Evolutionary conservation across 163 green algal species (phyloP).

Genomic region (Picocystis sp.): DNA sequence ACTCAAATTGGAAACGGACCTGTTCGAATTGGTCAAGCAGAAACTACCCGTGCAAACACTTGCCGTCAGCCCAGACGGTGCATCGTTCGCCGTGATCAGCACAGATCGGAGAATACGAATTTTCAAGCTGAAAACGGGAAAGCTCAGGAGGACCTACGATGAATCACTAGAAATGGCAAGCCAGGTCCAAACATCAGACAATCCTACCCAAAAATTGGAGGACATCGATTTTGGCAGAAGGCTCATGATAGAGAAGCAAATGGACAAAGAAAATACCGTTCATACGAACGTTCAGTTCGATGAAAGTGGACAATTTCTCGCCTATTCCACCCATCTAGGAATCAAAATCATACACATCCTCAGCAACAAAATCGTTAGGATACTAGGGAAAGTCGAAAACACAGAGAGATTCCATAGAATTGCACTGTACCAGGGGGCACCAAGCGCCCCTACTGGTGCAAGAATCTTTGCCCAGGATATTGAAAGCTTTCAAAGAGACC

Average conservation of each 20-base stretch:
- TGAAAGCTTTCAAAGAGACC: slow-evolving; percentile 31
- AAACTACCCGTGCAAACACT: not conserved
- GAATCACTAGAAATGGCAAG: slow-evolving; percentile 47
- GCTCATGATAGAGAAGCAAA: slow-evolving; percentile 10
- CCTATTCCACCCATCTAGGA: slow-evolving; percentile 74
- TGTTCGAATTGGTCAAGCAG: slow-evolving; percentile 70
- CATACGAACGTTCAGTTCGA: slow-evolving; percentile 73
- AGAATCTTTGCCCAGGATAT: not conserved
- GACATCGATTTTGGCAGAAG: slow-evolving; percentile 83
- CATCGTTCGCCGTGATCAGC: slow-evolving; percentile 41
- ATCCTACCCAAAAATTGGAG: slow-evolving; percentile 38
- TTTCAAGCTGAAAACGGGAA: slow-evolving; percentile 68
- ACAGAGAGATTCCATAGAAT: slow-evolving; percentile 80
- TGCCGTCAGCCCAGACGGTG: slow-evolving; percentile 35
- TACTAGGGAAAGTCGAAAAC: slow-evolving; percentile 89
- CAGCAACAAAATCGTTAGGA: slow-evolving; percentile 44
- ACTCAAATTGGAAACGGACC: slow-evolving; percentile 71
- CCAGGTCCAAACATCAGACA: slow-evolving; percentile 1
- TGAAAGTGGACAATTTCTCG: slow-evolving; percentile 71
- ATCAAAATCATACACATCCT: slow-evolving; percentile 84
- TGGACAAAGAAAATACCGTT: slow-evolving; percentile 13
- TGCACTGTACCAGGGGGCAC: slow-evolving; percentile 70
- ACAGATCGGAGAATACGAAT: slow-evolving; percentile 62
- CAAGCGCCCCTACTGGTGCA: not conserved
- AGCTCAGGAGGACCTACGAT: slow-evolving; percentile 68